Base-by-base conservation (phyloP, 805 yeast genomes). In the Kuraishia molischiana region DNA sequence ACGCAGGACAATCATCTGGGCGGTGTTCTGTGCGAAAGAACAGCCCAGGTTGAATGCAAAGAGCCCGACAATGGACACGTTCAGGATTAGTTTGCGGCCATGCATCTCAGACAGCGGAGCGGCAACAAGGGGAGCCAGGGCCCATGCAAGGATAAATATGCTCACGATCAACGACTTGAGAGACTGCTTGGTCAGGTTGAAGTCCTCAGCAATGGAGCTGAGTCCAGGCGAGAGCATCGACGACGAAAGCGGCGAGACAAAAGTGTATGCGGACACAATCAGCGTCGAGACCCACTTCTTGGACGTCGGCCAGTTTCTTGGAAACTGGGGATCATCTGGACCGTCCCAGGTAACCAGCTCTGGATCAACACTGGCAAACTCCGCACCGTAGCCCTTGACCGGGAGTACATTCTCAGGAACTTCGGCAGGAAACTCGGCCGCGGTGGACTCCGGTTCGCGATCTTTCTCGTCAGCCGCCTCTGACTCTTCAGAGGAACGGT, bases 331-430 rank as follows among this genome's bases (percentile, higher is more conserved):
- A 48, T 79, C 87, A 37, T 72, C 67, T 14, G 64, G 67, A 3
- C 78, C 77, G 24, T 76, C 74, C 85, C 85, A 79, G 2, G 83
- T 69, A 9, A 79, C 77, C 35, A 79, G 58, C 47, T 79, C 84
- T 0, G 84, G 85, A 47, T 79, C 85, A 8, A 74, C 55, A 4
- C 54, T 51, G 24, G 59, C 58, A 50, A 70, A 77, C 47, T 77
- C 82, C 6, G 60, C 61, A 20, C 84, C 84, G 39, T 37, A 37
- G 13, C 35, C 38, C 13, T 35, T 32, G 20, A 35, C 36, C 4
- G 41, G 38, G n/a, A 14, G 20, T 11, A 26, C 20, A 22, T 26
- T 36, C 22, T 39, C 42, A 10, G 39, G 42, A 14, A 36, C 42
- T 20, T 35, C 37, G 5, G 26, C 32, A 22, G 17, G 14, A 3